A percentile compares a stretch with the other conserved stretches of the same genome.
Evolutionary conservation across 164 flowering plant species (phyloP).

Genomic region (Platanus orientalis): DNA sequence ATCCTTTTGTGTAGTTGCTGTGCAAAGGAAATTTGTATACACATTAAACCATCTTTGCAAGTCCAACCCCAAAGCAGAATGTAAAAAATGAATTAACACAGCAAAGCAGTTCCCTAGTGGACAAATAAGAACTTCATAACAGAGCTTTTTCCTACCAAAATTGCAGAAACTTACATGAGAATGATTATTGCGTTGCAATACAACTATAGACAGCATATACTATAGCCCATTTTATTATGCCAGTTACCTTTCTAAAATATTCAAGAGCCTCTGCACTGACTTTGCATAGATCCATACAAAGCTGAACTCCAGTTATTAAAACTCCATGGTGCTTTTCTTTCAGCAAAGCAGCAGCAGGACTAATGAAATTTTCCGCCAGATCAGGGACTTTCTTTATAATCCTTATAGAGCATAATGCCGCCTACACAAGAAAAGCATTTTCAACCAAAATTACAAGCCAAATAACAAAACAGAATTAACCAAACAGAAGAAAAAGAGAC

Average conservation of each 20-base stretch:
- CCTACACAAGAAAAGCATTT: slow-evolving; percentile 36
- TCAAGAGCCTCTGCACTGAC: slow-evolving; percentile 90
- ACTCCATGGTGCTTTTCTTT: slow-evolving; percentile 99
- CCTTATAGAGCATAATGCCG: slow-evolving; percentile 92
- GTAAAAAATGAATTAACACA: too few species aligned
- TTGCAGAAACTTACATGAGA: background rate
- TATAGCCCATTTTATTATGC: background rate
- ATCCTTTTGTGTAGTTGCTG: too few species aligned
- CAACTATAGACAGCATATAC: background rate
- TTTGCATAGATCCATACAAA: slow-evolving; percentile 87
- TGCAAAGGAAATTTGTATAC: too few species aligned
- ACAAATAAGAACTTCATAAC: too few species aligned
- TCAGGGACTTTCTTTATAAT: slow-evolving; percentile 96
- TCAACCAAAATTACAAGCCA: background rate
- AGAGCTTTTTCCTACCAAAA: too few species aligned
- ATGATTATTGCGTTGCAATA: background rate
- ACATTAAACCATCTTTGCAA: too few species aligned
- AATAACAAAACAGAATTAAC: background rate
- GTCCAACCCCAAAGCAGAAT: too few species aligned
- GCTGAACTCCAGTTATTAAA: slow-evolving; percentile 85
- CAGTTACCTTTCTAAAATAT: slow-evolving; percentile 73
- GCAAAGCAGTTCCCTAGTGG: too few species aligned
- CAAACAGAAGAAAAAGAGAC: too few species aligned
- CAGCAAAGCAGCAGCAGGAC: slow-evolving; percentile 77
- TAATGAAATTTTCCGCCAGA: slow-evolving; percentile 88